These are phyloP conservation scores for Blastocystis sp. DNA, from an alignment of 352 stramenopile genomes.

Conservation along the genomic window DNA sequence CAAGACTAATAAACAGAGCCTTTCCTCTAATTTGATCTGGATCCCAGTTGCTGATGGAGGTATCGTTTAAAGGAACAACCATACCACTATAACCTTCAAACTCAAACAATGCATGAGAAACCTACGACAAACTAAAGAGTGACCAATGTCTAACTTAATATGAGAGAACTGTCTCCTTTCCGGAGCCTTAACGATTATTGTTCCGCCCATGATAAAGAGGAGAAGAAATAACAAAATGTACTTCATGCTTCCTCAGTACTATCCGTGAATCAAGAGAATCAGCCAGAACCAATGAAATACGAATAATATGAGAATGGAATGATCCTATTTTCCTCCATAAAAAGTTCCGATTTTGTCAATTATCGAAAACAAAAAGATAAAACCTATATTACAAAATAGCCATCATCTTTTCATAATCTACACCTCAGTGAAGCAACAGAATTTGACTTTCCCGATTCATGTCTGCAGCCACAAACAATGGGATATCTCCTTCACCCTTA, in stretches of 20 bases:
- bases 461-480: slow-evolving; percentile 16
- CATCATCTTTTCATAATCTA: slow-evolving; percentile 34
- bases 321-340: background rate
- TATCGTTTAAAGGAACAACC: background rate
- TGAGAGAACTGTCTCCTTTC: background rate
- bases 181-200: background rate
- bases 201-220: background rate
- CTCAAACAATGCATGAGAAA: background rate
- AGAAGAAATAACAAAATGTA: background rate
- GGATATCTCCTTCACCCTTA: slow-evolving; percentile 29
- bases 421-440: background rate
- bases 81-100: background rate
- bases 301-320: too few species aligned
- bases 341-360: background rate
- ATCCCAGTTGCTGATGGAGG: background rate
- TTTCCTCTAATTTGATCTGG: background rate
- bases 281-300: too few species aligned
- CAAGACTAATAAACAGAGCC: background rate
- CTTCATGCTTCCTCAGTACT: background rate
- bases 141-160: background rate
- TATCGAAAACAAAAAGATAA: background rate
- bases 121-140: background rate
- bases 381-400: background rate
- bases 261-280: too few species aligned
- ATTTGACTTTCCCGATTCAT: slow-evolving; percentile 47